A percentile compares a stretch with the other conserved stretches of the same genome.
phyloP scores from a whole-genome alignment of 1,284 basidiomycete species.

The Mrakiaceae sp. region DNA sequence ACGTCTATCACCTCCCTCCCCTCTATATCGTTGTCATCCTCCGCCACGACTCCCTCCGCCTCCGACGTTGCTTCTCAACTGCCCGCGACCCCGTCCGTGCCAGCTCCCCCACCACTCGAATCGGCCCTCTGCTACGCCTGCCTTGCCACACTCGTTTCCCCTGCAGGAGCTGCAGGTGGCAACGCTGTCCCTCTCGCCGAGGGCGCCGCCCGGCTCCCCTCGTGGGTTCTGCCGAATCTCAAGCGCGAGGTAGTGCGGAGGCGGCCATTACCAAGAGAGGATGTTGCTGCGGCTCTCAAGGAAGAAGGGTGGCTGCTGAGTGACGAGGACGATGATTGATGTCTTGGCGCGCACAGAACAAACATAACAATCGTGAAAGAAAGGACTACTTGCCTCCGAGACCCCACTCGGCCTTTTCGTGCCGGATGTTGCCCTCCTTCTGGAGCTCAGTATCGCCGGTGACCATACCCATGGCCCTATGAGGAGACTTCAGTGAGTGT shows the following conservation, averaged over 20 bases:
- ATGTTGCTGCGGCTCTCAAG: constrained; percentile 26
- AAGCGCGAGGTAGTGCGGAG: constrained; percentile 17
- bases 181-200: constrained; percentile 14
- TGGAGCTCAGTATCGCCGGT: constrained; percentile 31
- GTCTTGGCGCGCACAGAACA: too few relatives aligned
- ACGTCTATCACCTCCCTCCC: constrained; percentile 56
- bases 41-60: too few relatives aligned
- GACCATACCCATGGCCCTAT: constrained; percentile 27
- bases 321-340: constrained; percentile 18
- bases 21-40: constrained; percentile 17
- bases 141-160: constrained; percentile 51
- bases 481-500: constrained; percentile 14
- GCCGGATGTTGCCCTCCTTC: constrained; percentile 29
- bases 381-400: neutral
- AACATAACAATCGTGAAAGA: too few relatives aligned
- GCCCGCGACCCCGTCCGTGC: constrained; percentile 20
- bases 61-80: too few relatives aligned
- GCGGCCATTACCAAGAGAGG: constrained; percentile 15
- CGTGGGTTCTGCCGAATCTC: constrained; percentile 23
- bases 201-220: constrained; percentile 23
- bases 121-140: constrained; percentile 59
- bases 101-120: constrained; percentile 35
- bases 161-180: constrained; percentile 6
- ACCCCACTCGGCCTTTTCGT: constrained; percentile 6
- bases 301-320: constrained; percentile 25